Conservation (phyloP, 2,329 filamentous ascomycete species). For the Monilinia aucupariae region DNA sequence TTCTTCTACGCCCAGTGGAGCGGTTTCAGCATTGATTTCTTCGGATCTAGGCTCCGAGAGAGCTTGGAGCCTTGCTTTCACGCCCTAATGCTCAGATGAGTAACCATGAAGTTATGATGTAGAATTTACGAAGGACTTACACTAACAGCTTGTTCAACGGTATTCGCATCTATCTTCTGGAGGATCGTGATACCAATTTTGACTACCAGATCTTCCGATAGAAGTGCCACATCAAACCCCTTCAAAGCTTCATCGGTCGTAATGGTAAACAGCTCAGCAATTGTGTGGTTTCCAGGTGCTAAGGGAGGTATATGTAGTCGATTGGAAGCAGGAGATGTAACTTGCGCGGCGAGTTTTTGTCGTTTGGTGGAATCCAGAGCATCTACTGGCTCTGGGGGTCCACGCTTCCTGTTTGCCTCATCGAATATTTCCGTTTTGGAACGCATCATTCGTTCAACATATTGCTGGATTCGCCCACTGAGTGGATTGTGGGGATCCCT, state of each 20-base stretch:
- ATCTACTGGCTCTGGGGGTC: constrained; percentile 63
- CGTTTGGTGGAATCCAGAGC: constrained; percentile 75
- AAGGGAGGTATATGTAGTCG: constrained; percentile 54
- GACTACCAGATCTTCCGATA: constrained; percentile 70
- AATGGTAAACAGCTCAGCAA: constrained; percentile 81
- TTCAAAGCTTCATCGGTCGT: constrained; percentile 69
- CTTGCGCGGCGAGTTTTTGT: constrained; percentile 59
- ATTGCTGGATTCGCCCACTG: constrained; percentile 73
- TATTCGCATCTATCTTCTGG: constrained; percentile 60
- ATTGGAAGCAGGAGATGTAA: constrained; percentile 27
- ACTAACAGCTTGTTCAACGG: constrained; percentile 68
- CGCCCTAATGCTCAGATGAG: constrained; percentile 38
- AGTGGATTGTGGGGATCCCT: constrained; percentile 78
- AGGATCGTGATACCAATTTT: constrained; percentile 79
- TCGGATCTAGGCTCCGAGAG: constrained; percentile 25
- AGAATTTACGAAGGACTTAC: constrained; percentile 41
- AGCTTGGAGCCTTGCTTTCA: constrained; percentile 45
- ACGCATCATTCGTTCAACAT: constrained; percentile 77
- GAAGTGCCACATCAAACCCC: constrained; percentile 74
- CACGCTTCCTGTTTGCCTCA: constrained; percentile 72
- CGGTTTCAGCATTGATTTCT: constrained; percentile 51
- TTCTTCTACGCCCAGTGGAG: constrained; percentile 60
- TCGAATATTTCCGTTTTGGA: constrained; percentile 74
- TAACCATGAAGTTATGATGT: constrained; percentile 4
- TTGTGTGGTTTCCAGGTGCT: constrained; percentile 67